Evolutionary conservation across 441 rosid genomes (phyloP), one percentile per base, ranked within the genome.

Genomic region (Euphorbia corollata): DNA sequence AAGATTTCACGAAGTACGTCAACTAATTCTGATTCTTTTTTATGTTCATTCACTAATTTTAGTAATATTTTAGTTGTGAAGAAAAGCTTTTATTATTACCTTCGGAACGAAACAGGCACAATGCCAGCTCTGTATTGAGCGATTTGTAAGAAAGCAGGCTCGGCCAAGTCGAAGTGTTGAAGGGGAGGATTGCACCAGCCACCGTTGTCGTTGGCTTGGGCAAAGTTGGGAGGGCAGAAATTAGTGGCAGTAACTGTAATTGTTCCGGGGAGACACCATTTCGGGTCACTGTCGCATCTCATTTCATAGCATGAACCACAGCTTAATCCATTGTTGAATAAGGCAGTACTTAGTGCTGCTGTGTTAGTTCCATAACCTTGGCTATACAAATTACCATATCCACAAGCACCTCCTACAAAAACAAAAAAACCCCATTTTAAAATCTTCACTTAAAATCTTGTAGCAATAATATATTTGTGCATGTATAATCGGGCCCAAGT

Each of bases 171-270:
- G 3, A 79, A 82, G 64, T 82, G 85, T 53, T 77, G 78, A 63
- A 71, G 81, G 19, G 85, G 85, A 50, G 85, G 81, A 65, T 79
- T 79, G 70, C 85, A 82, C 85, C 85, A 79, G 1, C 85, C 82
- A 5, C 85, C 85, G 19, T 77, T 71, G 68, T 77, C 47, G 45
- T 78, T 77, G 0, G 85, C 30, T 22, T 68, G 45, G 18, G 78
- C 74, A 9, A 50, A 54, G 72, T 82, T 81, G 8, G 84, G 84
- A 2, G 84, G 84, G 66, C 82, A 76, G 57, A 78, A 81, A 64
- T 81, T 81, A 0, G 85, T 82, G 9, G 84, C 86, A 8, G 82
- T 75, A 34, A 80, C 80, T 0, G 62, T 69, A 16, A 80, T 78
- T 34, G 77, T 53, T 2, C 70, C 69, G 18, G 84, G 61, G 12